Evolutionary conservation across 2,329 filamentous ascomycete species (phyloP).

Genomic region (Lecanicillium sp.): DNA sequence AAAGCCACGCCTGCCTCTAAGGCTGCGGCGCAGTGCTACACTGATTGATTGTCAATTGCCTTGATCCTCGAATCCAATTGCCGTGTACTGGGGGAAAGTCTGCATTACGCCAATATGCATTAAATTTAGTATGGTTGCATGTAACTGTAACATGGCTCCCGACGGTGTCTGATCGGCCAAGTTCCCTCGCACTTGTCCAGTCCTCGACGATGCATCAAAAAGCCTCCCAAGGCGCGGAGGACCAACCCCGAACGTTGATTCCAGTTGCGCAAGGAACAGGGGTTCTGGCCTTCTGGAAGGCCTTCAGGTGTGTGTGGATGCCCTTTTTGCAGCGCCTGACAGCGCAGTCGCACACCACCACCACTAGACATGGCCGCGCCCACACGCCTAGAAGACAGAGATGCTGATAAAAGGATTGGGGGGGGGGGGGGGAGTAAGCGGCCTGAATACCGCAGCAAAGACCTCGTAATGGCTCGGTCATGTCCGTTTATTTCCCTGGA

Average conservation of each 20-base stretch:
- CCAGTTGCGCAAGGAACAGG: constrained; percentile 4
- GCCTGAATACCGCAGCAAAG: no score
- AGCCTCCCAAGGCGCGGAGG: neutral
- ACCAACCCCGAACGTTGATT: constrained; percentile 5
- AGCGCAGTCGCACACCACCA: neutral
- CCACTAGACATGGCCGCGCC: neutral
- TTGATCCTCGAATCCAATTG: no score
- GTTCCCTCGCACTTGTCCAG: neutral
- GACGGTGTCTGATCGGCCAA: neutral
- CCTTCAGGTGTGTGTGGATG: constrained; percentile 2
- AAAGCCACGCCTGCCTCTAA: neutral
- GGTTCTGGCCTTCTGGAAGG: constrained; percentile 10
- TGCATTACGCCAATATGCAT: no score
- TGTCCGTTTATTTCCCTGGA: no score
- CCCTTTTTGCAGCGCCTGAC: neutral
- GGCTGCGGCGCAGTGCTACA: neutral
- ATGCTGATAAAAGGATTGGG: no score
- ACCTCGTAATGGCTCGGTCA: no score
- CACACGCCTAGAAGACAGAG: neutral
- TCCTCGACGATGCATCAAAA: constrained; percentile 5
- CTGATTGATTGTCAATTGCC: no score
- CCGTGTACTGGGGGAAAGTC: no score
- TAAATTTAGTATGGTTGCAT: neutral
- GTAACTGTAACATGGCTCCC: neutral
- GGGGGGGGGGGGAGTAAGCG: no score